Percentiles rank a stretch among this genome's conserved stretches.
These are phyloP conservation scores for Fraxinus platypoda DNA, from an alignment of 305 asterid genomes.

Conservation along the genomic window DNA sequence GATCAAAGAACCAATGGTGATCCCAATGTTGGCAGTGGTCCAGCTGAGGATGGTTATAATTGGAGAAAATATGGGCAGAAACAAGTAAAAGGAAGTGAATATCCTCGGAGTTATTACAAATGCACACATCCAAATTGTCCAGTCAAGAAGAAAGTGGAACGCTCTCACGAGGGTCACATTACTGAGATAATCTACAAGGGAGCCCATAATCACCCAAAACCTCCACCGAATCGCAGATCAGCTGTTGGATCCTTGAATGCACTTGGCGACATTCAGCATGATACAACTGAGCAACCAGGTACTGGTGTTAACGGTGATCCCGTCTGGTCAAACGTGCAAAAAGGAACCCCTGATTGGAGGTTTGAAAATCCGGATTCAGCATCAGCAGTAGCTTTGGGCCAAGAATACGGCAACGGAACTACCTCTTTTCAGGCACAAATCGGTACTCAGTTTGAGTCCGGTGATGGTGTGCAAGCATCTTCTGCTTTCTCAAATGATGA, in stretches of 20 bases:
- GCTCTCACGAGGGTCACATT: slow-evolving; percentile 53
- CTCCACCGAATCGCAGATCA: slow-evolving; percentile 51
- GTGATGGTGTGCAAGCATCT: slow-evolving; percentile 59
- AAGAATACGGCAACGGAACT: slow-evolving; percentile 46
- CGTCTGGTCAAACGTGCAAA: slow-evolving; percentile 47
- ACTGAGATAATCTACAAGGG: slow-evolving; percentile 63
- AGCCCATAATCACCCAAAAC: slow-evolving; percentile 59
- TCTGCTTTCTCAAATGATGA: slow-evolving; percentile 75
- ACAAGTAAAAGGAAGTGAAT: slow-evolving; percentile 64
- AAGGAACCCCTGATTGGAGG: slow-evolving; percentile 48
- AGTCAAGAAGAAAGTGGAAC: slow-evolving; percentile 65
- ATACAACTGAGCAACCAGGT: slow-evolving; percentile 31
- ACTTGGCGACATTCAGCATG: slow-evolving; percentile 33
- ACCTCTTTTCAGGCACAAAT: slow-evolving; percentile 41
- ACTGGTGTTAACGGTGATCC: slow-evolving; percentile 27
- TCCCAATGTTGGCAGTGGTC: slow-evolving; percentile 19
- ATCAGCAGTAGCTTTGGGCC: slow-evolving; percentile 38
- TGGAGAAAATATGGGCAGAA: slow-evolving; percentile 78
- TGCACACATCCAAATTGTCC: slow-evolving; percentile 55
- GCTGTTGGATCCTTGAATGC: slow-evolving; percentile 32
- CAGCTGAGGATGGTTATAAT: slow-evolving; percentile 57
- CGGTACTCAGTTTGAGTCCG: slow-evolving; percentile 45
- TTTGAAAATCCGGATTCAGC: slow-evolving; percentile 46
- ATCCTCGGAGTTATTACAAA: slow-evolving; percentile 67
- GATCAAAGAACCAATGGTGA: slow-evolving; percentile 34